Evolutionary conservation across 1,139 yeast genomes (phyloP).

Genomic region (Torulaspora globosa): DNA sequence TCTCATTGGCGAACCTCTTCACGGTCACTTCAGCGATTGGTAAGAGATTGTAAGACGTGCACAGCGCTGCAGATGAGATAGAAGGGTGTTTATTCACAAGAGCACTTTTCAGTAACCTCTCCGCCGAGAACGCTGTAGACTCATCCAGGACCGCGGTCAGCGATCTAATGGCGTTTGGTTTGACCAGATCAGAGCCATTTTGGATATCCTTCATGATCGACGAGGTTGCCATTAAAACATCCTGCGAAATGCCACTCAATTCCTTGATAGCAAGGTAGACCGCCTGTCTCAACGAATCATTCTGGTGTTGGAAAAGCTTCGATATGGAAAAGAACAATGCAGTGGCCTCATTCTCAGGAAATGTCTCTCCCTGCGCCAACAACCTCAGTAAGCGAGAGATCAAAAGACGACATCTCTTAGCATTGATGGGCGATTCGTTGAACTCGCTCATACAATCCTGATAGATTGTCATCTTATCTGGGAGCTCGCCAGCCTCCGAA

Average conservation of each 20-base stretch:
- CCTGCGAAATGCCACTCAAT: constrained; percentile 76
- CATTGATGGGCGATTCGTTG: constrained; percentile 86
- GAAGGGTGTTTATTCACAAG: constrained; percentile 88
- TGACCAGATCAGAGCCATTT: constrained; percentile 76
- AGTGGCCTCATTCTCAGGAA: constrained; percentile 88
- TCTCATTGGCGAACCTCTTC: constrained; percentile 88
- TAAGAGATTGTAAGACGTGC: constrained; percentile 81
- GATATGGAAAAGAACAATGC: constrained; percentile 90
- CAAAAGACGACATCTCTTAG: constrained; percentile 77
- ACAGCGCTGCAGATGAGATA: constrained; percentile 87
- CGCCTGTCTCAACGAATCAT: constrained; percentile 84
- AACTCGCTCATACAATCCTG: constrained; percentile 93
- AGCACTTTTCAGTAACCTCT: constrained; percentile 86
- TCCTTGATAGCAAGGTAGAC: constrained; percentile 93
- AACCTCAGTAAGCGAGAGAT: constrained; percentile 59
- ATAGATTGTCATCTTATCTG: constrained; percentile 95
- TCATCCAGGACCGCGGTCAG: constrained; percentile 86
- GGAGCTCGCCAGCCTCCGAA: constrained; percentile 56
- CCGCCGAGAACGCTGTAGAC: constrained; percentile 90
- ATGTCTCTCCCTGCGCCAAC: constrained; percentile 78
- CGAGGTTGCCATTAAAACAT: constrained; percentile 94
- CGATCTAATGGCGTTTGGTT: constrained; percentile 94
- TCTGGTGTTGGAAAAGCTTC: constrained; percentile 90
- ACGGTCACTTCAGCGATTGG: constrained; percentile 91
- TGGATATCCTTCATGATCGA: constrained; percentile 98